A percentile compares a stretch with the other conserved stretches of the same genome.
Evolutionary conservation across 139 green algal genomes (phyloP).

Genomic region (Volvox reticuliferus): DNA sequence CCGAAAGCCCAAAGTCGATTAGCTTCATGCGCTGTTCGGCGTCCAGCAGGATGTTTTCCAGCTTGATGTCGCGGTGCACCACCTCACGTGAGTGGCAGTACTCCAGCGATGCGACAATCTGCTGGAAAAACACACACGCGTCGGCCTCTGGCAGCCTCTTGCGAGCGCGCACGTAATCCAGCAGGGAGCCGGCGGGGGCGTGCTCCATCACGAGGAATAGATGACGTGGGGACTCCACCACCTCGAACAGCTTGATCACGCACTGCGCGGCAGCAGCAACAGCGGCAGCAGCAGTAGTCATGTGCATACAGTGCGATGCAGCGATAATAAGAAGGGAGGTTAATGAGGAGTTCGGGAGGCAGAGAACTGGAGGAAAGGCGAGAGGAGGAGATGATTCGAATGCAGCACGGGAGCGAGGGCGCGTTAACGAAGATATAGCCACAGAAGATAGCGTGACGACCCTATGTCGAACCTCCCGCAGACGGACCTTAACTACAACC

Average conservation of each 20-base stretch:
- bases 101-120: constrained; percentile 79
- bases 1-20: constrained; percentile 85
- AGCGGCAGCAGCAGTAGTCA: background rate
- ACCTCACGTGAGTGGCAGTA: constrained; percentile 86
- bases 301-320: background rate
- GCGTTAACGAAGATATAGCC: no score
- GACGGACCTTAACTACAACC: no score
- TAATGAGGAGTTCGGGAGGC: no score
- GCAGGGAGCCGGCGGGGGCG: constrained; percentile 80
- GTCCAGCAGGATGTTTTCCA: constrained; percentile 92
- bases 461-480: no score
- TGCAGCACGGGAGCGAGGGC: no score
- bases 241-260: constrained; percentile 76
- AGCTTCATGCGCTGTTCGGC: constrained; percentile 70
- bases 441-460: no score
- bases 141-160: constrained; percentile 86
- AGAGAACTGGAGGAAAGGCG: no score
- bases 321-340: no score
- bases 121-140: constrained; percentile 76
- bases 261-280: background rate
- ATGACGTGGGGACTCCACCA: constrained; percentile 71
- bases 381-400: no score
- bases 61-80: constrained; percentile 58
- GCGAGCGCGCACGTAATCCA: constrained; percentile 88
- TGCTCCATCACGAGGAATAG: constrained; percentile 95